phyloP scores from a whole-genome alignment of 2,329 filamentous ascomycete species.

The Cordyceps fumosorosea region DNA sequence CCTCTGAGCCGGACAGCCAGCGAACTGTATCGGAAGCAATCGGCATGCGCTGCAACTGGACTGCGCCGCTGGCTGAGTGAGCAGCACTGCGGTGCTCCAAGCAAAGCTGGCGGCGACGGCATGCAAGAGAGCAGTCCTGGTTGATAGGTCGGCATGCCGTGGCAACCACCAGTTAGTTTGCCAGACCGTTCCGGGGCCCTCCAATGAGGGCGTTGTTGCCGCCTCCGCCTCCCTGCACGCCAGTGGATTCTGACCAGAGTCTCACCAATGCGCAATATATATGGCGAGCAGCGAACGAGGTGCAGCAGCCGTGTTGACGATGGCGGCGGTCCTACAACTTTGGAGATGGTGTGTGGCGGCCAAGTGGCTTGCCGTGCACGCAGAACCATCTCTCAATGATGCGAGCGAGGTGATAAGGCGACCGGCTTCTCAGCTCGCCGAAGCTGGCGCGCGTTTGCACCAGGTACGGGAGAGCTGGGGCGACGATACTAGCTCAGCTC shows the following conservation, averaged over 20 bases:
- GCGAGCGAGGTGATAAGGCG: background rate
- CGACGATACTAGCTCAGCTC: background rate
- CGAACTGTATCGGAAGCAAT: conserved; percentile 3
- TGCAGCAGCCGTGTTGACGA: background rate
- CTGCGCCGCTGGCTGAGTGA: background rate
- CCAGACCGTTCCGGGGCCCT: conserved; percentile 5
- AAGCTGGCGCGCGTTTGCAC: background rate
- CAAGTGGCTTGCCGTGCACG: background rate
- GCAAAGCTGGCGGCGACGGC: background rate
- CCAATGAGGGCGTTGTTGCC: conserved; percentile 5
- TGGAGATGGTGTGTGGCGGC: background rate
- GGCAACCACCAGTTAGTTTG: conserved; percentile 6
- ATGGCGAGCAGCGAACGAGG: background rate
- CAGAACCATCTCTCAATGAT: background rate
- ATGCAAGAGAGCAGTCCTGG: conserved; percentile 6
- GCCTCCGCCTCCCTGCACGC: conserved; percentile 12
- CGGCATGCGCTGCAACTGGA: background rate
- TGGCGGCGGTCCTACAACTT: background rate
- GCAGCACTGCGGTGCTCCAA: background rate
- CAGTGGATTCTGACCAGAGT: conserved; percentile 7
- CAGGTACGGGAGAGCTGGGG: background rate
- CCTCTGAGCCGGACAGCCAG: background rate
- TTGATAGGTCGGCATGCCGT: conserved; percentile 10
- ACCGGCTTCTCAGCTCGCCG: background rate
- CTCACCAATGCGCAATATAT: conserved; percentile 10